These are phyloP conservation scores for Nakataea oryzae DNA, from an alignment of 2,329 filamentous ascomycete genomes.

Conservation along the genomic window DNA sequence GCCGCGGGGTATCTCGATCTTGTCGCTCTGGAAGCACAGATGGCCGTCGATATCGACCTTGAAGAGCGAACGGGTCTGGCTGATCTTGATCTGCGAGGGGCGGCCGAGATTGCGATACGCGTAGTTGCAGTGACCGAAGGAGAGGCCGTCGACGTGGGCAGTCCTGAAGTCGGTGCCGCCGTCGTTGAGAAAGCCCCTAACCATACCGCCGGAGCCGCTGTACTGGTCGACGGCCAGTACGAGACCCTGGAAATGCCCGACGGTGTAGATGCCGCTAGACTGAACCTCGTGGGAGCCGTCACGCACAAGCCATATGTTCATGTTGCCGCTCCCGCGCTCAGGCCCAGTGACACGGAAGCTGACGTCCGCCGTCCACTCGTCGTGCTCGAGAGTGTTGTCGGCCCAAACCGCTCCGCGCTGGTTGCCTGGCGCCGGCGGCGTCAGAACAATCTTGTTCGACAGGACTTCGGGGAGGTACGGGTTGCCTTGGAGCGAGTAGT, in stretches of 20 bases:
- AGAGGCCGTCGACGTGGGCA: constrained; percentile 71
- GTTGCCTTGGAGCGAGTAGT: constrained; percentile 44
- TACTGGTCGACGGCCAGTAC: constrained; percentile 79
- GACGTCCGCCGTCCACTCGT: constrained; percentile 73
- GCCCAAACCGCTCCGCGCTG: constrained; percentile 78
- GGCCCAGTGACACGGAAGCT: constrained; percentile 81
- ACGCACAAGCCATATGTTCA: constrained; percentile 86
- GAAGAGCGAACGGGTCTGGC: constrained; percentile 53
- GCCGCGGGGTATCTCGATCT: constrained; percentile 66
- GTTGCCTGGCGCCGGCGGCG: constrained; percentile 78
- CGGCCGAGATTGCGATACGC: constrained; percentile 84
- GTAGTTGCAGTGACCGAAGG: constrained; percentile 90
- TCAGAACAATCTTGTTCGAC: constrained; percentile 86
- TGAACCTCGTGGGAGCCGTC: constrained; percentile 56
- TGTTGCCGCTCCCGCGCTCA: constrained; percentile 76
- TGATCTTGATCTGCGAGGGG: constrained; percentile 67
- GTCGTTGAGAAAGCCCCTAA: constrained; percentile 92
- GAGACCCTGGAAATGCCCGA: constrained; percentile 79
- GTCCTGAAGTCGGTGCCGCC: constrained; percentile 69
- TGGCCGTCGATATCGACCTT: constrained; percentile 71
- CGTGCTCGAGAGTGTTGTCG: constrained; percentile 47
- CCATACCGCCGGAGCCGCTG: constrained; percentile 64
- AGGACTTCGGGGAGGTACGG: constrained; percentile 52
- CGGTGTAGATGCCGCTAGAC: constrained; percentile 73
- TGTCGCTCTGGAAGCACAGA: constrained; percentile 73